Evolutionary conservation across 441 rosid species (phyloP).

Genomic region (Isatis lusitanica): DNA sequence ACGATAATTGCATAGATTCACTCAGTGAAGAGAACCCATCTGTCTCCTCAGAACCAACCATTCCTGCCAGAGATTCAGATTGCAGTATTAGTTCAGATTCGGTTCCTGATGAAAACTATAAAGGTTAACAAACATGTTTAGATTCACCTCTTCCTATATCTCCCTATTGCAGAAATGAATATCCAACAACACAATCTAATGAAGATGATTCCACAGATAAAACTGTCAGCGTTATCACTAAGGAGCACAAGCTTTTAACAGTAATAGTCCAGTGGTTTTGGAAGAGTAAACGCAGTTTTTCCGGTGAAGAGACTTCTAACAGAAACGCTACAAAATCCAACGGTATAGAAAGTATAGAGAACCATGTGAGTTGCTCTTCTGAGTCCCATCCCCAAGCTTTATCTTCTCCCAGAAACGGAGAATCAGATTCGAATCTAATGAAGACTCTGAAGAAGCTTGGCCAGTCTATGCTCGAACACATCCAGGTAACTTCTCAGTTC

Average conservation of each 20-base stretch:
- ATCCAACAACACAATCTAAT: slow-evolving; percentile 32
- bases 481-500: slow-evolving; percentile 56
- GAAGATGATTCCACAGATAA: slow-evolving; percentile 36
- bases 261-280: slow-evolving; percentile 78
- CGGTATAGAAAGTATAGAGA: slow-evolving; percentile 27
- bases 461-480: slow-evolving; percentile 78
- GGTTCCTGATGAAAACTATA: background rate
- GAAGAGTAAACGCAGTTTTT: slow-evolving; percentile 55
- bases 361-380: slow-evolving; percentile 19
- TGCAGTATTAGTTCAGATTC: slow-evolving; percentile 41
- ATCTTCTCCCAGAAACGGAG: slow-evolving; percentile 41
- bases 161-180: slow-evolving; percentile 28
- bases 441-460: slow-evolving; percentile 68
- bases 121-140: slow-evolving; percentile 16
- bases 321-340: slow-evolving; percentile 36
- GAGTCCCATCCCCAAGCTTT: slow-evolving; percentile 31
- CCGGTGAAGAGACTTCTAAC: slow-evolving; percentile 46
- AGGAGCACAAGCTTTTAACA: slow-evolving; percentile 53
- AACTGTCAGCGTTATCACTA: slow-evolving; percentile 22
- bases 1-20: background rate
- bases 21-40: slow-evolving; percentile 33
- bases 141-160: slow-evolving; percentile 38
- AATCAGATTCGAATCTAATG: slow-evolving; percentile 58
- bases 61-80: slow-evolving; percentile 41
- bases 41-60: slow-evolving; percentile 19